These are phyloP conservation scores for Malus hybrid DNA, from an alignment of 331 rosid genomes.

Conservation along the genomic window DNA sequence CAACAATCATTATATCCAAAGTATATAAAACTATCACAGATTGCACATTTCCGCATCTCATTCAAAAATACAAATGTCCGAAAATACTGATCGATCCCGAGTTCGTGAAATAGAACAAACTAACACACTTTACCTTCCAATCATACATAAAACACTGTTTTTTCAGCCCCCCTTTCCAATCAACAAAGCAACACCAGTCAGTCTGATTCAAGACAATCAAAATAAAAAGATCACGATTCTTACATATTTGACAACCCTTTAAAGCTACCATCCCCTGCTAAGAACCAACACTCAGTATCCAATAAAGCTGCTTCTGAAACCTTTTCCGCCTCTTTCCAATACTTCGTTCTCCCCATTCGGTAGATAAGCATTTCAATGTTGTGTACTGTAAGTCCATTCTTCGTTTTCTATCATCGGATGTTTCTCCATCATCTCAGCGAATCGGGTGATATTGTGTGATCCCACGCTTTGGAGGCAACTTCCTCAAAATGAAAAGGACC, in stretches of 20 bases:
- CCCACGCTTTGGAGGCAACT: slow-evolving; percentile 96
- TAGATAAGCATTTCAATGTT: slow-evolving; percentile 4
- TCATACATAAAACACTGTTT: neutral
- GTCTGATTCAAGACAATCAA: neutral
- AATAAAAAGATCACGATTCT: neutral
- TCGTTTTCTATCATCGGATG: neutral
- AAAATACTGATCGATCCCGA: neutral
- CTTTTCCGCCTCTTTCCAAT: neutral
- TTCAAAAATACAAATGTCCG: neutral
- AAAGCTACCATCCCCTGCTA: slow-evolving; percentile 10
- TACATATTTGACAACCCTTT: slow-evolving; percentile 4
- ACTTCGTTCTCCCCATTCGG: neutral
- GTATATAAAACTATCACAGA: neutral
- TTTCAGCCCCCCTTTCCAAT: neutral
- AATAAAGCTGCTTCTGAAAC: slow-evolving; percentile 10
- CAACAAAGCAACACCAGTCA: slow-evolving; percentile 3
- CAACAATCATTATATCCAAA: too few species aligned
- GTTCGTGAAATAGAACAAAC: neutral
- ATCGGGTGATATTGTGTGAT: slow-evolving; percentile 93
- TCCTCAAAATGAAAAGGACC: slow-evolving; percentile 92
- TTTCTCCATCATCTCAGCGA: slow-evolving; percentile 36
- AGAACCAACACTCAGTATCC: slow-evolving; percentile 6
- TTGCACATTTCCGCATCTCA: neutral
- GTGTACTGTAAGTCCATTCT: neutral
- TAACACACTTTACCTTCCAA: neutral